A percentile compares a stretch with the other conserved stretches of the same genome.
phyloP scores from a whole-genome alignment of 106 monocot species.

The Agapanthus africanus region DNA sequence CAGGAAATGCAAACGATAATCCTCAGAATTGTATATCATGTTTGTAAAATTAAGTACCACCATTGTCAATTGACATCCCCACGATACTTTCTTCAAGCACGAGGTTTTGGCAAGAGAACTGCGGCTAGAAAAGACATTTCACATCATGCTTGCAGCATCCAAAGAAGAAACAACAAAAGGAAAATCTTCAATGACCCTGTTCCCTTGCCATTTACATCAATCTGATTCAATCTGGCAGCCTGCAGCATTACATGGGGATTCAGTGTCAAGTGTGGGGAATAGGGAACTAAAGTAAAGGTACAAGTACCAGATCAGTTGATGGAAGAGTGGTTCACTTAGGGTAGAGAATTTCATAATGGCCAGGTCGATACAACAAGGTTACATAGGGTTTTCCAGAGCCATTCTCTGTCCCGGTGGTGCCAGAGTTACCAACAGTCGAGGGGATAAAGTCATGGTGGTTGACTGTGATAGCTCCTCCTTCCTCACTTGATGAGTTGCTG shows the following conservation, averaged over 20 bases:
- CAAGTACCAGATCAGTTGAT: neutral
- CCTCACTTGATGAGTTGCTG: conserved; percentile 55
- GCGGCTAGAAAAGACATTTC: neutral
- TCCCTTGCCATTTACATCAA: neutral
- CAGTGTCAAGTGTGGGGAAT: too few species aligned
- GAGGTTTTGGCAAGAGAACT: conserved; percentile 4
- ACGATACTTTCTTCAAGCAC: too few species aligned
- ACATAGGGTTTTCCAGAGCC: conserved; percentile 28
- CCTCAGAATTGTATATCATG: neutral
- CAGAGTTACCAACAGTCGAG: conserved; percentile 3
- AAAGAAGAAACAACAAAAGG: neutral
- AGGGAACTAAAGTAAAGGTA: neutral
- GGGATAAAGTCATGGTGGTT: conserved; percentile 95
- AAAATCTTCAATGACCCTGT: neutral
- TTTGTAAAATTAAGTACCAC: neutral
- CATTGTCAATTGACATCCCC: neutral
- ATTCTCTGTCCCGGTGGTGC: neutral
- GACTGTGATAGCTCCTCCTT: conserved; percentile 19
- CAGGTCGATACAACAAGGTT: conserved; percentile 85
- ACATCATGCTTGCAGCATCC: conserved; percentile 2
- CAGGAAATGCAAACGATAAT: neutral
- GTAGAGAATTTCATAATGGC: conserved; percentile 97
- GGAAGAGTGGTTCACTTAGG: conserved; percentile 20
- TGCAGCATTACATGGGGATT: neutral
- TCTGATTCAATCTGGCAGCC: neutral